Percentiles rank a stretch among this genome's conserved stretches.
Evolutionary conservation across 1,139 yeast species (phyloP).

Genomic region (Torulaspora globosa): DNA sequence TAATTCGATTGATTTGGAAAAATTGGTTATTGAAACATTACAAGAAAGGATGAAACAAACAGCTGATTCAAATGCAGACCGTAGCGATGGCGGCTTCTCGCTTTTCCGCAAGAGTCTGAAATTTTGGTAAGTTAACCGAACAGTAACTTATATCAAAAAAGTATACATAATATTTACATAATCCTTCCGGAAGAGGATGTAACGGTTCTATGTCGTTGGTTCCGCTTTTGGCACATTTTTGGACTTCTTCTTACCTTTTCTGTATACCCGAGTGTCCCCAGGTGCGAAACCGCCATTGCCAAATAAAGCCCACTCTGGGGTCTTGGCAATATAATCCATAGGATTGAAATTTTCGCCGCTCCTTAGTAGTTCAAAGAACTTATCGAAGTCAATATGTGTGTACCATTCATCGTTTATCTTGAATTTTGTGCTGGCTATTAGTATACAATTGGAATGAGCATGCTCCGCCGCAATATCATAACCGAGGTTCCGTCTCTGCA

Average conservation of each 20-base stretch:
- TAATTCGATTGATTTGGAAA: constrained; percentile 31
- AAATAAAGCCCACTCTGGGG: constrained; percentile 90
- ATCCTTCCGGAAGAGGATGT: neutral
- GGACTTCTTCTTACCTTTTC: constrained; percentile 53
- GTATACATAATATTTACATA: neutral
- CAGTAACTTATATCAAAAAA: neutral
- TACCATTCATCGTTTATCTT: constrained; percentile 72
- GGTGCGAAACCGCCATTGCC: constrained; percentile 95
- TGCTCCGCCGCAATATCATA: constrained; percentile 93
- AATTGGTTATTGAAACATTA: constrained; percentile 7
- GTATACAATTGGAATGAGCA: constrained; percentile 89
- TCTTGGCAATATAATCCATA: constrained; percentile 72
- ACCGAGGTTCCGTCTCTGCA: constrained; percentile 57
- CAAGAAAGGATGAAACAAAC: neutral
- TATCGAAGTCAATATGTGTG: constrained; percentile 82
- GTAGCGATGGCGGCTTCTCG: neutral
- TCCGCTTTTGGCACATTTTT: constrained; percentile 1
- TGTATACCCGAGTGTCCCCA: constrained; percentile 63
- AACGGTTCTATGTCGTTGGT: neutral
- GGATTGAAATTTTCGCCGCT: constrained; percentile 65
- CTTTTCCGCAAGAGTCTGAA: constrained; percentile 6
- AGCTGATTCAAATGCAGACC: neutral
- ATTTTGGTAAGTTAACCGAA: constrained; percentile 6
- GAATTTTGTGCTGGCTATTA: constrained; percentile 74
- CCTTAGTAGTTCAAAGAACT: constrained; percentile 66